These are phyloP conservation scores for Nannochloris sp. DNA, from an alignment of 139 green algal species.

Conservation along the genomic window DNA sequence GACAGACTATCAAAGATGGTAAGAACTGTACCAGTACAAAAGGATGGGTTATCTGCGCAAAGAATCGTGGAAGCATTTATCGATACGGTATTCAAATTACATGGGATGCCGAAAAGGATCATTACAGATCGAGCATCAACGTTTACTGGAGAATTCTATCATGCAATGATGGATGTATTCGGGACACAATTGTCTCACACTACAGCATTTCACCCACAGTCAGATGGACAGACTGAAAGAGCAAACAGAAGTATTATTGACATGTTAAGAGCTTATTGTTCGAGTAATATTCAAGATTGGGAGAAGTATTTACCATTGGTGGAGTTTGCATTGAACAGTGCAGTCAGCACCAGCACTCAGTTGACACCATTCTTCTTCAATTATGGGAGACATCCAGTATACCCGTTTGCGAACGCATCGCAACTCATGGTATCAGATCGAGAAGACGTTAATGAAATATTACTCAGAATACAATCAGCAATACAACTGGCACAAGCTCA, in stretches of 20 bases:
- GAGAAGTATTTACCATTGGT: constrained; percentile 21
- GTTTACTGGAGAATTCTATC: constrained; percentile 27
- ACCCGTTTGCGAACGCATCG: neutral
- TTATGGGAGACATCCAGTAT: constrained; percentile 24
- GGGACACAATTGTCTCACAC: constrained; percentile 10
- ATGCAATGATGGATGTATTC: neutral
- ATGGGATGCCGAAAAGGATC: constrained; percentile 20
- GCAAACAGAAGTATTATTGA: constrained; percentile 47
- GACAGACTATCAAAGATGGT: constrained; percentile 47
- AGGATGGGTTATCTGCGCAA: constrained; percentile 19
- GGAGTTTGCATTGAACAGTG: constrained; percentile 50
- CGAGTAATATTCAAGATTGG: constrained; percentile 31
- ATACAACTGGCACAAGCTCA: neutral
- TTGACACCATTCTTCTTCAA: constrained; percentile 37
- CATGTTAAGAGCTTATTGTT: constrained; percentile 33
- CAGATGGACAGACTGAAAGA: constrained; percentile 56
- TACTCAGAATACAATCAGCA: neutral
- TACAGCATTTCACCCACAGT: constrained; percentile 41
- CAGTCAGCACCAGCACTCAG: constrained; percentile 9
- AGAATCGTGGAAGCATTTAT: constrained; percentile 16
- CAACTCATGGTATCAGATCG: neutral
- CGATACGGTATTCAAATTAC: constrained; percentile 11
- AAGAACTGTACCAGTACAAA: neutral
- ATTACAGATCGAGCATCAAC: constrained; percentile 24
- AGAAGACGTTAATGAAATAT: neutral